Evolutionary conservation across 768 basidiomycete genomes (phyloP), one percentile per base, ranked within the genome.

Genomic region (Mycena sanguinolenta): DNA sequence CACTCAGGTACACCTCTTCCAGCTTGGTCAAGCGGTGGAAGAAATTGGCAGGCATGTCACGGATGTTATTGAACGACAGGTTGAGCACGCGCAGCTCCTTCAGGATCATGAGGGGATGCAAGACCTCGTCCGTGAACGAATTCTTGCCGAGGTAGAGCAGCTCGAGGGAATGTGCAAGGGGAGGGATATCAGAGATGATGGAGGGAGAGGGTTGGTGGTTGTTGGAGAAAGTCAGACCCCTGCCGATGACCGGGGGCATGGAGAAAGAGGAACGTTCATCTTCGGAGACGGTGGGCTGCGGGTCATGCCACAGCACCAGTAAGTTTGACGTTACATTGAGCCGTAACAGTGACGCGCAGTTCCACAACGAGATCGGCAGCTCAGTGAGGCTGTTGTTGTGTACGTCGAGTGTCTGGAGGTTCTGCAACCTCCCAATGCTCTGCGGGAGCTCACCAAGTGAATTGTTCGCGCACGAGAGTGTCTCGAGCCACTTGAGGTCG

Each of bases 271-370:
- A 55, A n/a, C 71, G 63, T 28, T 78, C 69, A 19, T 77, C 72
- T 3, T 75, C 30, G 19, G 75, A 76, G 13, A 72, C 68, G 23
- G 76, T 58, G 6, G 86, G 71, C 0, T 87, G 90, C 0, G 92
- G 92, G 55, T 92, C 88, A 38, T 89, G 88, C 88, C 95, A 95
- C 1, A 83, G 83, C 32, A 87, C 87, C 63, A 99, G 82, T 28
- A 95, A 82, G 79, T 99, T 99, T 14, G 95, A 97, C 3, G 95
- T 96, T 46, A 92, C 88, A 76, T 99, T 99, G 77, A 99, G 87
- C 49, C 86, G 84, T 50, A 80, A 78, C 63, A 99, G 83, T 9
- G 86, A 88, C 0, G 89, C 84, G 79, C 97, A 98, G 46, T 90
- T 87, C 98, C 98, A 99, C 2, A 99, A 78, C 36, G 88, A 83